Evolutionary conservation across 495 filamentous ascomycete species (phyloP).

Genomic region (Hyaloscypha variabilis): DNA sequence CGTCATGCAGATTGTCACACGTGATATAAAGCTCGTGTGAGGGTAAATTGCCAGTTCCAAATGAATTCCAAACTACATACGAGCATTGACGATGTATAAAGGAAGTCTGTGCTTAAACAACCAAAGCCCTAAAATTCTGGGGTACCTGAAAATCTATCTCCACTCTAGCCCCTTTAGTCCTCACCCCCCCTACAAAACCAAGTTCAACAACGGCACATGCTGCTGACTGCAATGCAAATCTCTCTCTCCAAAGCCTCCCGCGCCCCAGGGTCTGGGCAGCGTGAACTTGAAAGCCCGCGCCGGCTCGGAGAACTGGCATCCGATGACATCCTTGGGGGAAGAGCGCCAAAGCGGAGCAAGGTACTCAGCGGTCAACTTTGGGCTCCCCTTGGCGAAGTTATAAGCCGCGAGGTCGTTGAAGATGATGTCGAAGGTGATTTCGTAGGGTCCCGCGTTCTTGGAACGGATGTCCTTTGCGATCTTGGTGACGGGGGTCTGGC

Average conservation of each 20-base stretch:
- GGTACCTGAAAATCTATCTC: too few relatives aligned
- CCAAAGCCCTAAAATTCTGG: too few relatives aligned
- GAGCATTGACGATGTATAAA: too few relatives aligned
- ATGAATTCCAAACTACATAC: too few relatives aligned
- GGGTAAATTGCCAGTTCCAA: too few relatives aligned
- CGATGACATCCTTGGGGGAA: conserved; percentile 38
- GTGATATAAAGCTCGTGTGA: too few relatives aligned
- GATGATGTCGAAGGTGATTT: conserved; percentile 53
- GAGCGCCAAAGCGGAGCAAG: conserved; percentile 38
- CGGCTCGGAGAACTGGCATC: conserved; percentile 43
- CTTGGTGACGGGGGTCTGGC: conserved; percentile 21
- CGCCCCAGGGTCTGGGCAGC: conserved; percentile 20
- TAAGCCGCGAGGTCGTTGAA: conserved; percentile 40
- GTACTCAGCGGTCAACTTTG: conserved; percentile 33
- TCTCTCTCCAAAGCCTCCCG: background rate
- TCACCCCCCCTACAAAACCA: background rate
- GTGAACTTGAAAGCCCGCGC: conserved; percentile 19
- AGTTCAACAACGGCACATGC: background rate
- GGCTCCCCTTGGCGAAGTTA: conserved; percentile 36
- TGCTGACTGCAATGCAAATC: background rate
- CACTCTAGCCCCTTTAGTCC: too few relatives aligned
- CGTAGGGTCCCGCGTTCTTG: conserved; percentile 53
- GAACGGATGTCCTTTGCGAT: conserved; percentile 46
- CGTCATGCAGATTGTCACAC: too few relatives aligned
- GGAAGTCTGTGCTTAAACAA: too few relatives aligned